Evolutionary conservation across 345 rosid species (phyloP), one percentile per base, ranked within the genome.

Genomic region (Eucalyptus erythrocorys): DNA sequence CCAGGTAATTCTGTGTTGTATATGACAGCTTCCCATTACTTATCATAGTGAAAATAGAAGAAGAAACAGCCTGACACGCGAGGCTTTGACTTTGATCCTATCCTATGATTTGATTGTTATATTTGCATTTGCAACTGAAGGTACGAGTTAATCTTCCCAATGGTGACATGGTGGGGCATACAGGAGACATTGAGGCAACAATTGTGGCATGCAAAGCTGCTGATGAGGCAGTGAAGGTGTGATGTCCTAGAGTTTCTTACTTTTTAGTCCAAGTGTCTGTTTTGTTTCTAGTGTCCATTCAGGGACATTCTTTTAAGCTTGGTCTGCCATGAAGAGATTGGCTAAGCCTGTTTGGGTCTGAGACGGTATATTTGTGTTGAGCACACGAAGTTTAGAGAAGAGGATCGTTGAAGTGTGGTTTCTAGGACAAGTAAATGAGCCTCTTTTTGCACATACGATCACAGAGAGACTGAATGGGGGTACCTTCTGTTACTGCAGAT

Each of bases 111-210:
- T 79, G 79, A 43, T 27, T 14, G 82, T 22, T 64, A 49, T 82
- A 66, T 24, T 89, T 57, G 53, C 87, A 76, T 71, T 71, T 71
- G 82, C 84, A 76, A 76, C 84, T 76, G 84, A 40, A 97, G 99
- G 95, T 98, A 45, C 95, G 99, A 86, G 99, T 97, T 87, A 98
- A 98, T 93, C 51, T 97, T 37, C 99, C 99, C 88, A 98, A 97
- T 89, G 71, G 98, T 86, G 99, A 98, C 93, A 97, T 97, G 99
- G 99, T 98, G 86, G 99, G 99, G 89, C 99, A 98, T 76, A 98
- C 99, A 1, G 99, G 99, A 91, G 99, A 98, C 85, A 94, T 98
- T 66, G 91, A 93, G 87, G 99, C 99, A 30, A 98, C 97, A 1
- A 88, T 94, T 50, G 97, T 97, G 79, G 99, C 95, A 7, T 98